Conservation (phyloP, 2,329 filamentous ascomycete species). For the Emericellopsis atlantica region DNA sequence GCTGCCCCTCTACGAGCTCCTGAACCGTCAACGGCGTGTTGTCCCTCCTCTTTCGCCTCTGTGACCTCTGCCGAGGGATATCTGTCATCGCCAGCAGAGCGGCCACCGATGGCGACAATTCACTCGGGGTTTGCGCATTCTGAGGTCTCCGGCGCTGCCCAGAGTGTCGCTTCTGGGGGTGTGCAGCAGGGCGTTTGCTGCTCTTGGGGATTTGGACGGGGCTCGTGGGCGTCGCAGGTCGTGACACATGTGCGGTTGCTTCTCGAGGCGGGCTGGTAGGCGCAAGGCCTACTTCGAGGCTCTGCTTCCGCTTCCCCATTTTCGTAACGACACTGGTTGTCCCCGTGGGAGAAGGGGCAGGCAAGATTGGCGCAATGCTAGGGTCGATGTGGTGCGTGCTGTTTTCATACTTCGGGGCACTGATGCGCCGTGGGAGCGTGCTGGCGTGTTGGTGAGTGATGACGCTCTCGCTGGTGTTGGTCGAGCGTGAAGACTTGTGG, state of each 20-base stretch:
- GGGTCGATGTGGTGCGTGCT: conserved; percentile 1
- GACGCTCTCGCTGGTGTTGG: conserved; percentile 1
- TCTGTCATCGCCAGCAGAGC: conserved; percentile 49
- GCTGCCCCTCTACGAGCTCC: conserved; percentile 39
- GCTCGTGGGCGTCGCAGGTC: conserved; percentile 26
- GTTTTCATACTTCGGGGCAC: conserved; percentile 5
- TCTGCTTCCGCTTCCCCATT: conserved; percentile 21
- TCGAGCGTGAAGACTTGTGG: background rate
- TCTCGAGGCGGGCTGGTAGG: conserved; percentile 13
- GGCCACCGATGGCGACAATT: conserved; percentile 45
- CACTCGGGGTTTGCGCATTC: conserved; percentile 36
- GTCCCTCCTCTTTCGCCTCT: conserved; percentile 14
- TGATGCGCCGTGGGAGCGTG: conserved; percentile 1
- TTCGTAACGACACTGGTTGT: background rate
- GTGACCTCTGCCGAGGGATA: conserved; percentile 37
- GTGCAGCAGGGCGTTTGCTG: conserved; percentile 21
- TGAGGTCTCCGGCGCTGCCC: conserved; percentile 21
- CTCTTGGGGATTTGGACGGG: conserved; percentile 42
- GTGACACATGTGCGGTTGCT: conserved; percentile 13
- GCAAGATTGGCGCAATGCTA: conserved; percentile 1
- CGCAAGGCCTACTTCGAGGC: conserved; percentile 14
- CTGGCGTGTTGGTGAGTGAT: background rate
- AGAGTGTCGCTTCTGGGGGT: conserved; percentile 23
- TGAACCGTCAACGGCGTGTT: conserved; percentile 34
- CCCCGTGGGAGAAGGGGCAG: background rate